A percentile compares a stretch with the other conserved stretches of the same genome.
phyloP scores from a whole-genome alignment of 2,329 filamentous ascomycete genomes.

The Teratosphaeria nubilosa region DNA sequence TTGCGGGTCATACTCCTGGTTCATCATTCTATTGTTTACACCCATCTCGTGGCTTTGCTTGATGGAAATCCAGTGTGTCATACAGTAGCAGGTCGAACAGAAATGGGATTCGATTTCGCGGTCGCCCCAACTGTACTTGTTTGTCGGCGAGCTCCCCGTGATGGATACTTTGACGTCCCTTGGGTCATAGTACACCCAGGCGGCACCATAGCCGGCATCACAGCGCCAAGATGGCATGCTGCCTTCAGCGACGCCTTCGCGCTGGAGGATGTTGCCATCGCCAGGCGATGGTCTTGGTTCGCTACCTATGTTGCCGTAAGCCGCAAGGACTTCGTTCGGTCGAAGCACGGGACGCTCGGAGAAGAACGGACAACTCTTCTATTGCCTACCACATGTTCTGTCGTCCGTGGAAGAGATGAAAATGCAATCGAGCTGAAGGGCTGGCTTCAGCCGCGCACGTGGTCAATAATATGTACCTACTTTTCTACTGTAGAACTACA shows the following conservation, averaged over 20 bases:
- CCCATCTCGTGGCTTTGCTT: background rate
- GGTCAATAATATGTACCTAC: no score
- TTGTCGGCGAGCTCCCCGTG: background rate
- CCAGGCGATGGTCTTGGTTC: background rate
- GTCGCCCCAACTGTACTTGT: constrained; percentile 7
- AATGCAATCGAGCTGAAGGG: no score
- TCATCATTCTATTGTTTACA: constrained; percentile 1
- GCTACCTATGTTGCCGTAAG: background rate
- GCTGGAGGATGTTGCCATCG: background rate
- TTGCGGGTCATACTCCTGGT: background rate
- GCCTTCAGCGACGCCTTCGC: background rate
- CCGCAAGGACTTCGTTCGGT: no score
- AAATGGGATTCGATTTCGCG: constrained; percentile 4
- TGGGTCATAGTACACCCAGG: constrained; percentile 18
- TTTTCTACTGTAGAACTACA: no score
- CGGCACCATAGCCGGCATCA: constrained; percentile 20
- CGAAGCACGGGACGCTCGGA: no score
- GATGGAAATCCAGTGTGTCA: constrained; percentile 2
- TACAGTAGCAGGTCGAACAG: constrained; percentile 6
- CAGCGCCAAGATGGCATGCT: constrained; percentile 19
- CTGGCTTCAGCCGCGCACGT: no score
- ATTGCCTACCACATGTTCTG: no score
- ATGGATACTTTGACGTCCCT: constrained; percentile 4
- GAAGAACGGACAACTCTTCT: no score
- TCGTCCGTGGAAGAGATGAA: no score